Base-by-base conservation (phyloP, 257 asterid species). In the Scutellaria baicalensis region DNA sequence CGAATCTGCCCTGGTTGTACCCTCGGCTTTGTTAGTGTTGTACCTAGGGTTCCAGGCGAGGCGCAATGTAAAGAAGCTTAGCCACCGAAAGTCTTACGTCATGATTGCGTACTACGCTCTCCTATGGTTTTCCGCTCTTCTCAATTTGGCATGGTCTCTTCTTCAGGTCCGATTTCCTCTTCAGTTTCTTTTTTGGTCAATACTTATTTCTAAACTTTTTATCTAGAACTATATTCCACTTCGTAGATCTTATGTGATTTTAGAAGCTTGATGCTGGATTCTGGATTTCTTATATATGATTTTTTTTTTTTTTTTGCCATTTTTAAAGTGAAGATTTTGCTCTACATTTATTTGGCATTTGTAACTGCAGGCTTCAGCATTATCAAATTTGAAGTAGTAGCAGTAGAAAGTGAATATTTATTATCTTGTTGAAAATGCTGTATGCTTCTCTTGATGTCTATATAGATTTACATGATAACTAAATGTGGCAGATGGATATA, bases 61-160 rank as follows among this genome's bases (percentile, higher is more conserved):
- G 79, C 86, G 90, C 71, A 85, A 91, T 69, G 40, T 90, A 36
- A 91, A 83, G 84, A 93, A 84, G 82, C 92, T 93, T 17, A 82
- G 88, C 52, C 88, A 84, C 63, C 86, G 96, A 5, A 80, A 85
- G 77, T 89, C 97, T 6, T 78, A 69, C 69, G 94, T 93, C 18
- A 89, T 91, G 92, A 87, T 87, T 73, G 89, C 96, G 73, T 89
- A 87, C 84, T 88, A 90, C 69, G 89, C 78, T 17, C 89, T 93
- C 49, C 81, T 93, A 5, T 93, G 97, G 97, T 12, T 80, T 42
- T 78, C 98, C 17, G 86, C 95, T 72, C 79, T 93, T 63, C 82
- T 91, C 49, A 89, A 89, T 75, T 81, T 91, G 48, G 85, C 88
- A 6, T 93, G 96, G 98, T 84, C 92, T 69, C 74, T 77, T 72